Conservation (phyloP, 306 rosid genomes). For the Mucuna pruriens region DNA sequence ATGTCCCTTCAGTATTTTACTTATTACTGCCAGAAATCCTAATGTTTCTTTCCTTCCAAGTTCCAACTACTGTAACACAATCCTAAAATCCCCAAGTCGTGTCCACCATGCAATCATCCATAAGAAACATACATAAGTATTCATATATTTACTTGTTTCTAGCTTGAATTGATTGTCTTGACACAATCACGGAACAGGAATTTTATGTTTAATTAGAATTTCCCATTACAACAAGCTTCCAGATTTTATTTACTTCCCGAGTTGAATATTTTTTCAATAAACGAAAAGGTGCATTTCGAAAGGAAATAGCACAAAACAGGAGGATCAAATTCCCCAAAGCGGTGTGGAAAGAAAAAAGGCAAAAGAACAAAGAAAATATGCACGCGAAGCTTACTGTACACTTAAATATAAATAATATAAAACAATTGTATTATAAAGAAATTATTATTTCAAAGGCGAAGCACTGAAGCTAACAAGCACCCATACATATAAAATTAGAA, state of each 20-base stretch:
- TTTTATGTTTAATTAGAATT: conserved; percentile 5
- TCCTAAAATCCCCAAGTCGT: conserved; percentile 12
- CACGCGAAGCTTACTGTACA: neutral
- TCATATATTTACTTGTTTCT: conserved; percentile 10
- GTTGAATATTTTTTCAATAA: neutral
- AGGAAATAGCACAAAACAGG: conserved; percentile 7
- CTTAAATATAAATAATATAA: neutral
- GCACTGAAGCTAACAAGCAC: conserved; percentile 13
- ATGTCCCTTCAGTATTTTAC: conserved; percentile 9
- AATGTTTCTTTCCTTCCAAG: conserved; percentile 11
- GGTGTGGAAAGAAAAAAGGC: neutral
- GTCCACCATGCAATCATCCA: conserved; percentile 1
- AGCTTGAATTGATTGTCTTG: conserved; percentile 7
- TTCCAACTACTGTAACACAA: conserved; percentile 12
- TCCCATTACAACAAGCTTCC: neutral
- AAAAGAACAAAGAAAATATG: neutral
- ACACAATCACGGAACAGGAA: conserved; percentile 7
- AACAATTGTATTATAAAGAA: conserved; percentile 31
- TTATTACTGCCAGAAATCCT: conserved; percentile 8
- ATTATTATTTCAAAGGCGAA: conserved; percentile 16
- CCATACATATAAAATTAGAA: neutral
- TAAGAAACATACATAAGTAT: neutral
- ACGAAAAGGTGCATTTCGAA: neutral
- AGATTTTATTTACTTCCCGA: conserved; percentile 9
- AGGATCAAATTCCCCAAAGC: neutral